These are phyloP conservation scores for Aquilaria agallochum DNA, from an alignment of 441 rosid genomes.

Conservation along the genomic window DNA sequence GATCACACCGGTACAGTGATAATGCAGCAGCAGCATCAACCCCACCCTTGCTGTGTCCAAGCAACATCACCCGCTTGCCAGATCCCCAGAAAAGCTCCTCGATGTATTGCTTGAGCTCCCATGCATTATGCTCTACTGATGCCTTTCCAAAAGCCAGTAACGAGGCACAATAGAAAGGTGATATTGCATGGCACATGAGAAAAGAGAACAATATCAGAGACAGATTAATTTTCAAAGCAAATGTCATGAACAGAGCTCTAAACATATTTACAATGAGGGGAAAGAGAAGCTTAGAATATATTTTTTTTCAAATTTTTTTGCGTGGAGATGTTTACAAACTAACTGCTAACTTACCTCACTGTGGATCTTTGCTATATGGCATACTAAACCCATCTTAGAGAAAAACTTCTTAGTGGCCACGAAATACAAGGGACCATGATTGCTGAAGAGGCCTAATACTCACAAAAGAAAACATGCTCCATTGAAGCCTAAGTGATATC, in stretches of 20 bases:
- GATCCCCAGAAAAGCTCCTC: conserved; percentile 83
- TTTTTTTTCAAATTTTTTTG: not conserved
- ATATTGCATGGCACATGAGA: conserved; percentile 5
- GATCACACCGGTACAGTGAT: conserved; percentile 46
- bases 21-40: conserved; percentile 75
- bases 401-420: conserved; percentile 59
- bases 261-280: not conserved
- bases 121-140: conserved; percentile 69
- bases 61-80: conserved; percentile 59
- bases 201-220: not conserved
- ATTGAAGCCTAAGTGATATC: not conserved
- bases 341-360: conserved; percentile 46
- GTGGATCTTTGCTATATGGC: conserved; percentile 68
- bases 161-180: conserved; percentile 10
- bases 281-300: not conserved
- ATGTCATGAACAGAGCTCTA: not conserved
- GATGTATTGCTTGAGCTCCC: conserved; percentile 63
- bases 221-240: not conserved
- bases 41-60: conserved; percentile 80
- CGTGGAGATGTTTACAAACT: conserved; percentile 1
- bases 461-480: conserved; percentile 4
- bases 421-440: conserved; percentile 66
- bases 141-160: conserved; percentile 32
- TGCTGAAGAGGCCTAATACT: conserved; percentile 66
- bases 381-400: conserved; percentile 66